Percentiles rank a stretch among this genome's conserved stretches.
phyloP scores from a whole-genome alignment of 495 filamentous ascomycete genomes.

The Evernia prunastri region DNA sequence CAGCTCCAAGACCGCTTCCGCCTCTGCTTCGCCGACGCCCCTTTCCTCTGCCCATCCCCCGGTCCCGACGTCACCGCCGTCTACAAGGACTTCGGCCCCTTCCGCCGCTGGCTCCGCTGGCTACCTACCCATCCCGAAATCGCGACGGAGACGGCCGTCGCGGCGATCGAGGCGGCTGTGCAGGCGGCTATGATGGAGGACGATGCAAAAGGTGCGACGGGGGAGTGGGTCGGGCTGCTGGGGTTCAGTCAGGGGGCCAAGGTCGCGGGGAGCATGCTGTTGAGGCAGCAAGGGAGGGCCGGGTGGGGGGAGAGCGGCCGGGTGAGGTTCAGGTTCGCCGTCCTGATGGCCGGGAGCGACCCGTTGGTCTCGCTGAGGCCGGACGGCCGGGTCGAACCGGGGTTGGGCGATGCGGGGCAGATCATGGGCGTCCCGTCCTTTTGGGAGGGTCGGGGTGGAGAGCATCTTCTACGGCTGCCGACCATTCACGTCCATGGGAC shows the following conservation, averaged over 20 bases:
- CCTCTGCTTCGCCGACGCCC: slow-evolving; percentile 53
- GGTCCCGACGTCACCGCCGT: slow-evolving; percentile 48
- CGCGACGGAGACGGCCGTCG: not conserved
- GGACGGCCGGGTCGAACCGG: slow-evolving; percentile 38
- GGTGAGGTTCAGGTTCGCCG: slow-evolving; percentile 46
- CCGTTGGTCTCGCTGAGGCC: slow-evolving; percentile 47
- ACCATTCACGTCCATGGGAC: slow-evolving; percentile 50
- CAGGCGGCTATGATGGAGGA: slow-evolving; percentile 29
- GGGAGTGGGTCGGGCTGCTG: slow-evolving; percentile 53
- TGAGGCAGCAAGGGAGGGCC: slow-evolving; percentile 43
- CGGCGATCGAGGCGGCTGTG: slow-evolving; percentile 1
- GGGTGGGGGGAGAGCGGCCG: slow-evolving; percentile 32
- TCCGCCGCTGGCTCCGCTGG: slow-evolving; percentile 53
- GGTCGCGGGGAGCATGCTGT: slow-evolving; percentile 42
- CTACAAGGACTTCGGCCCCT: slow-evolving; percentile 51
- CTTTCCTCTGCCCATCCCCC: slow-evolving; percentile 41
- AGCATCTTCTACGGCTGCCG: not conserved
- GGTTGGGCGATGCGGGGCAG: slow-evolving; percentile 45
- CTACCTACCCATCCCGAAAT: slow-evolving; percentile 32
- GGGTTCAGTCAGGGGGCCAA: slow-evolving; percentile 57
- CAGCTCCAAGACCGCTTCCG: slow-evolving; percentile 46
- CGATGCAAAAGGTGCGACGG: slow-evolving; percentile 39
- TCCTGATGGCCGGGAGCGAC: slow-evolving; percentile 51
- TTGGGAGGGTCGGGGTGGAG: slow-evolving; percentile 31
- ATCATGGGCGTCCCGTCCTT: not conserved